Percentiles rank a stretch among this genome's conserved stretches.
These are phyloP conservation scores for Cladosporium sp. DNA, from an alignment of 2,329 filamentous ascomycete genomes.

Conservation along the genomic window DNA sequence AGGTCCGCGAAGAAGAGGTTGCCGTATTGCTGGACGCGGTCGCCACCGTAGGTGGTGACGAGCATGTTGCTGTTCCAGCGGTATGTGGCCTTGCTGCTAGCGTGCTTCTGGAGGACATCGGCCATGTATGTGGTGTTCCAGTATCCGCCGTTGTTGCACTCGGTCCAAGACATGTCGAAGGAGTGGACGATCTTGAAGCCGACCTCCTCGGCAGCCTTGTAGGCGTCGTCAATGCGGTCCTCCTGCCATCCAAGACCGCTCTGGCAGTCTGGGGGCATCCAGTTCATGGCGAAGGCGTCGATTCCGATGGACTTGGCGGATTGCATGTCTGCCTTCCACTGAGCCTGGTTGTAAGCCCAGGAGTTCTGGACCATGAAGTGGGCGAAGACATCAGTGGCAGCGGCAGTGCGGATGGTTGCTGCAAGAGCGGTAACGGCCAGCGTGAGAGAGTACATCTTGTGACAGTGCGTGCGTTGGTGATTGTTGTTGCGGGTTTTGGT, in stretches of 20 bases:
- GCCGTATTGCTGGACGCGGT: conserved; percentile 36
- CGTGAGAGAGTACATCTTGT: conserved; percentile 14
- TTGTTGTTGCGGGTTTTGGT: background rate
- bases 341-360: conserved; percentile 36
- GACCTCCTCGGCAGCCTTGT: conserved; percentile 34
- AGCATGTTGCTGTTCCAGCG: conserved; percentile 42
- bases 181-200: conserved; percentile 41
- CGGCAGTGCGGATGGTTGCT: conserved; percentile 26
- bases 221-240: conserved; percentile 40
- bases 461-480: background rate
- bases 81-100: conserved; percentile 36
- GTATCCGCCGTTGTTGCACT: conserved; percentile 33
- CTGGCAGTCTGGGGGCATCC: conserved; percentile 39
- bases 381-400: conserved; percentile 37
- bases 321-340: conserved; percentile 39
- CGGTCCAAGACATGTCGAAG: conserved; percentile 42
- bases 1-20: conserved; percentile 39
- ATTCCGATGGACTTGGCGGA: conserved; percentile 38
- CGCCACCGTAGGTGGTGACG: conserved; percentile 40
- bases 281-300: conserved; percentile 42
- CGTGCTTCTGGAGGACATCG: conserved; percentile 35
- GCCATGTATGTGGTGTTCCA: conserved; percentile 42
- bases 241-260: conserved; percentile 33
- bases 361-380: conserved; percentile 41
- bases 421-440: conserved; percentile 14